Evolutionary conservation across 192 early-diverging fungal genomes (phyloP), one percentile per base, ranked within the genome.

Genomic region (Funneliformis geosporum): DNA sequence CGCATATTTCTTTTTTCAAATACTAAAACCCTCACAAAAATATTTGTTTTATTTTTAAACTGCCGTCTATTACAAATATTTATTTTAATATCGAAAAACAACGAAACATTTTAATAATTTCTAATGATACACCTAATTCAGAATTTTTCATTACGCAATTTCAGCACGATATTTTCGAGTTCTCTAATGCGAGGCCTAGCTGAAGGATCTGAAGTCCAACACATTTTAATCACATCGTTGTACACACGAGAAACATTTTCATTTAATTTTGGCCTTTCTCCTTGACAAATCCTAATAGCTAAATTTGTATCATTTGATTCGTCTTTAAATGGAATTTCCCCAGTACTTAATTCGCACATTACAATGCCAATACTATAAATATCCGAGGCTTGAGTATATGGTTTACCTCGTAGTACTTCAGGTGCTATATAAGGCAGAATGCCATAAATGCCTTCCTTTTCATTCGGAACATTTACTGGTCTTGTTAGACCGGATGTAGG

Each of bases 381-480:
- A 68, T 68, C 50, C 50, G 50, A 55, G 1, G 50, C 50, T 55
- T 55, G 50, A 55, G 21, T 55, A 18, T 55, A 55, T 55, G 16
- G 16, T 55, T 55, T 55, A 55, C 50, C 50, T 55, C 21, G 16
- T 55, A 55, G 21, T 21, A 68, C 39, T 10, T 68, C 66, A 16
- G 66, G 66, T 27, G 66, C 66, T 39, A 68, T 33, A 38, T 68
- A 68, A 39, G 66, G 66, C 28, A 68, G 39, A 39, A 68, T 40
- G 33, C 66, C 66, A 7, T 68, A 39, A 27, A 68, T 55, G 18
- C 18, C 5, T 21, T 55, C 50, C 7, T 55, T 55, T 18, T 55
- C 18, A 18, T 21, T 55, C 21, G 50, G 50, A 21, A 11, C 50
- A 33, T 33, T 33, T 18, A 55, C 16, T 18, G 50, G 18, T 55